Evolutionary conservation across 495 filamentous ascomycete genomes (phyloP).

Genomic region (Baudoinia panamericana): DNA sequence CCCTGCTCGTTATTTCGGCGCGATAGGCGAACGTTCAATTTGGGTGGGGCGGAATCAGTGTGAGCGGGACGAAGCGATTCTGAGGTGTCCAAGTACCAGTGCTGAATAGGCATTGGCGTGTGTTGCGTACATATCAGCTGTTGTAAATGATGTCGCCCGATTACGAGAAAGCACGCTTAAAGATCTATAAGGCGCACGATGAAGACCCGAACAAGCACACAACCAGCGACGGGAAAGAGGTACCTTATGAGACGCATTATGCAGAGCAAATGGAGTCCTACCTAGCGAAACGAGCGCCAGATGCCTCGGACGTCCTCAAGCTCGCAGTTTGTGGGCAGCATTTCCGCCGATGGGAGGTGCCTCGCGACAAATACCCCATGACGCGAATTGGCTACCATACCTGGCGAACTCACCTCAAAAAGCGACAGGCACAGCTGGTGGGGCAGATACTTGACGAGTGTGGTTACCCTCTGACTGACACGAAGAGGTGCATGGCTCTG

Average conservation of each 20-base stretch:
- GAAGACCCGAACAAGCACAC: conserved; percentile 46
- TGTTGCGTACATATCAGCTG: too few species aligned
- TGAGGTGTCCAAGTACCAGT: too few species aligned
- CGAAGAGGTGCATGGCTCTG: conserved; percentile 43
- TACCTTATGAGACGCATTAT: conserved; percentile 69
- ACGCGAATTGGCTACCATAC: conserved; percentile 58
- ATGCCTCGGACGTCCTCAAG: conserved; percentile 48
- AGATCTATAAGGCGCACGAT: conserved; percentile 62
- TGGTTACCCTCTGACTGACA: conserved; percentile 38
- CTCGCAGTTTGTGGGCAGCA: conserved; percentile 74
- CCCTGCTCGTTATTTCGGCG: too few species aligned
- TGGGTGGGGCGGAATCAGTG: too few species aligned
- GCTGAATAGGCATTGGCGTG: too few species aligned
- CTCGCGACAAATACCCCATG: conserved; percentile 52
- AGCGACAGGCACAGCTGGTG: conserved; percentile 52
- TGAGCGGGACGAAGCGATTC: too few species aligned
- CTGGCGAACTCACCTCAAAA: conserved; percentile 61
- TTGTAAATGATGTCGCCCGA: conserved; percentile 5
- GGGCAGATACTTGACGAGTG: conserved; percentile 39
- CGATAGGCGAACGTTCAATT: too few species aligned
- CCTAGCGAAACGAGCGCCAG: conserved; percentile 41
- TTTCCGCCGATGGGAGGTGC: conserved; percentile 69
- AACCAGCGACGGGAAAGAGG: conserved; percentile 27
- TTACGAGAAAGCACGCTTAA: conserved; percentile 38
- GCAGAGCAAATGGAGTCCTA: conserved; percentile 63